Base-by-base conservation (phyloP, 208 protist species). In the Trypanosoma rangeli region DNA sequence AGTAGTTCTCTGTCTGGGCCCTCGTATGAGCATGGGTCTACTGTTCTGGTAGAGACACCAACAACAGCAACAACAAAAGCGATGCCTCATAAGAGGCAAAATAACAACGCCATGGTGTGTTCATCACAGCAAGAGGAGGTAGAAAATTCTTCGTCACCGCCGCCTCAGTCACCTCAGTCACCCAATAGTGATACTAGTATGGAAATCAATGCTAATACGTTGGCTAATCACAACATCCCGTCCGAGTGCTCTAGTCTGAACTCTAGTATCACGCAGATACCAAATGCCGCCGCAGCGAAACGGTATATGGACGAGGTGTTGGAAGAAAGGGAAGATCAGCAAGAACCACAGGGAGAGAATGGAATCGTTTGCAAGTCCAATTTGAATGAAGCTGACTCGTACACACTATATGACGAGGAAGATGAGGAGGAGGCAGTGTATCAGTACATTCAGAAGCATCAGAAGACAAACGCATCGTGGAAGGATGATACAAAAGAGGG, bases 361-460 rank as follows among this genome's bases (percentile, higher is more conserved):
- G 33, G 37, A 1, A 33, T 7, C 26, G 12, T 52, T 29, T 16
- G n/a, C 26, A 12, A 22, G 26, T 37, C 7, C 54, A 28, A 55
- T 16, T 20, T 5, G 24, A 28, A 64, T 49, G 60, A 64, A 4
- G 35, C n/a, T 5, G 37, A 54, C 1, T 0, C 39, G 29, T 67
- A 46, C 18, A 56, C 69, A 58, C 53, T 54, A 13, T 86, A 80
- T 58, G 80, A 89, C 63, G 83, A 85, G 54, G 78, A 83, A 64
- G 76, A 84, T 39, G 83, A 92, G 70, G 86, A 84, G 58, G 67
- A 86, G 76, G 83, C 78, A 22, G 78, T 87, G 67, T 78, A 86
- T 55, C 76, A 54, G 0, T 89, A 89, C 71, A 87, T 87, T 75
- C 72, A 66, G 54, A 67, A 58, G 39, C 5, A 24, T 46, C 8